Percentiles rank a stretch among this genome's conserved stretches.
Evolutionary conservation across 768 basidiomycete species (phyloP).

Genomic region (Termitomyces sp.): DNA sequence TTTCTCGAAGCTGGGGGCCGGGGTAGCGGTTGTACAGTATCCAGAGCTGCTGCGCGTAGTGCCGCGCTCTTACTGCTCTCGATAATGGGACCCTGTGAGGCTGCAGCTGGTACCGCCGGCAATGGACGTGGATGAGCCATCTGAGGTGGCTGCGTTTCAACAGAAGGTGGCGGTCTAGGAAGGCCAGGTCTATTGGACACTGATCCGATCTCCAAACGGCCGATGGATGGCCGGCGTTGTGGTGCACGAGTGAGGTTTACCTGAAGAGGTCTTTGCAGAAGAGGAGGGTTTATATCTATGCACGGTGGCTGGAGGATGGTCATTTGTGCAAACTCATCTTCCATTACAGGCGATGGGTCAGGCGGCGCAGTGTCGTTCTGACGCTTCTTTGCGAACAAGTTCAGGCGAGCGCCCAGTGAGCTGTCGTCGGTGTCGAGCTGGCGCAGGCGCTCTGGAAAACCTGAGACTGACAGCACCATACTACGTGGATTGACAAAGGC

Average conservation of each 20-base stretch:
- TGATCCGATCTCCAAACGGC: conserved; percentile 27
- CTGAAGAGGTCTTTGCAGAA: conserved; percentile 15
- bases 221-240: conserved; percentile 22
- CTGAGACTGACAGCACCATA: conserved; percentile 35
- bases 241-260: conserved; percentile 23
- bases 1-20: conserved; percentile 11
- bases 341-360: neutral
- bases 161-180: conserved; percentile 18
- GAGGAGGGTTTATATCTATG: conserved; percentile 6
- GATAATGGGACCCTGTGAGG: conserved; percentile 3
- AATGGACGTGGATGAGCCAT: conserved; percentile 19
- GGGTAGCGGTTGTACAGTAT: neutral
- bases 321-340: conserved; percentile 20
- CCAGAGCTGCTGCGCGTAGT: neutral
- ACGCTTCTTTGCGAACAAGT: conserved; percentile 26
- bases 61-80: conserved; percentile 17
- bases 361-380: conserved; percentile 13
- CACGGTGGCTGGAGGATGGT: conserved; percentile 20
- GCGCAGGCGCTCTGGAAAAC: conserved; percentile 32
- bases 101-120: conserved; percentile 18
- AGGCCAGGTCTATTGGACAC: conserved; percentile 14
- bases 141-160: conserved; percentile 2
- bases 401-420: conserved; percentile 16
- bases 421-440: conserved; percentile 14
- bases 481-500: neutral